A percentile compares a stretch with the other conserved stretches of the same genome.
Evolutionary conservation across 345 rosid species (phyloP).

Genomic region (Microthlaspi erraticum): DNA sequence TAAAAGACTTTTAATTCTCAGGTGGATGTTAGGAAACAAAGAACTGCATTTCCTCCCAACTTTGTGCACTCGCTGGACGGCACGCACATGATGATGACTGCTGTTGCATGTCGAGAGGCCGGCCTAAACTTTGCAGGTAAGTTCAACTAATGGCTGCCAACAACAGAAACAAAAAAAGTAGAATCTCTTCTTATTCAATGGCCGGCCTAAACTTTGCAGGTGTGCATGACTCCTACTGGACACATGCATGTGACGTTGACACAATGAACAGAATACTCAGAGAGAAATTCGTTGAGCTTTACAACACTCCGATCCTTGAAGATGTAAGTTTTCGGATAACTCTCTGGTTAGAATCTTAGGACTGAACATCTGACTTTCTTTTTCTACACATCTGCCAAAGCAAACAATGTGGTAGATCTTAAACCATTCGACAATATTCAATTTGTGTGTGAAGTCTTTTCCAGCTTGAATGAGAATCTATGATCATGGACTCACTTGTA

Average conservation of each 20-base stretch:
- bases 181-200: constrained; percentile 15
- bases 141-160: constrained; percentile 7
- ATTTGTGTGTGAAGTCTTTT: neutral
- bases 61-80: constrained; percentile 97
- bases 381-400: constrained; percentile 13
- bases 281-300: constrained; percentile 92
- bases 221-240: constrained; percentile 99
- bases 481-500: neutral
- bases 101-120: constrained; percentile 92
- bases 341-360: constrained; percentile 19
- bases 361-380: neutral
- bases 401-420: constrained; percentile 14
- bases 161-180: neutral
- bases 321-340: constrained; percentile 63
- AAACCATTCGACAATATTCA: neutral
- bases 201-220: constrained; percentile 59
- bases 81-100: constrained; percentile 99
- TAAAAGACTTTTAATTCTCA: constrained; percentile 37
- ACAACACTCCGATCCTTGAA: constrained; percentile 82
- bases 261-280: constrained; percentile 86
- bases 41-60: constrained; percentile 98
- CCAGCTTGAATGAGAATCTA: constrained; percentile 9
- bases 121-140: constrained; percentile 90
- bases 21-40: constrained; percentile 86
- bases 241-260: constrained; percentile 96